A percentile compares a stretch with the other conserved stretches of the same genome.
These are phyloP conservation scores for Hansenula sp. DNA, from an alignment of 1,139 yeast species.

Conservation along the genomic window DNA sequence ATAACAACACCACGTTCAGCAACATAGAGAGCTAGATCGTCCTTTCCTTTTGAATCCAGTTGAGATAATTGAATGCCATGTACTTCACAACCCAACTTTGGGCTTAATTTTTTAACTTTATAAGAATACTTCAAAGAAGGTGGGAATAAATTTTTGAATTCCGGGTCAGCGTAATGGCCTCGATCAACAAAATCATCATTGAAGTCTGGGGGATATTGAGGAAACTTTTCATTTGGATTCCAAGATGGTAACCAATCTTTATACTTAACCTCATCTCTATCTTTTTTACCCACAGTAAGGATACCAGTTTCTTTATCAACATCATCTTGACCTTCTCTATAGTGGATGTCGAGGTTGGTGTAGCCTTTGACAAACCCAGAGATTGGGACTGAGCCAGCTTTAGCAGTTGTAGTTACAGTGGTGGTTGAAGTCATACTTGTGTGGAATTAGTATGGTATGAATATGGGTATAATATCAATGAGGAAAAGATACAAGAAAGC, in stretches of 20 bases:
- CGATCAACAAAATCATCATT: slow-evolving; percentile 42
- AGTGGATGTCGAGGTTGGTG: slow-evolving; percentile 22
- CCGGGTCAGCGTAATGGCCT: slow-evolving; percentile 53
- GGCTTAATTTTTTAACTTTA: slow-evolving; percentile 25
- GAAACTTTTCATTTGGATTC: slow-evolving; percentile 36
- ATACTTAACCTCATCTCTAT: slow-evolving; percentile 14
- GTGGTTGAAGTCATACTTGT: slow-evolving; percentile 11
- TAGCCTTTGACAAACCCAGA: slow-evolving; percentile 9
- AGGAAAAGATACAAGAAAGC: too few species aligned
- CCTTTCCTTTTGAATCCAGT: slow-evolving; percentile 47
- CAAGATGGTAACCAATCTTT: slow-evolving; percentile 46
- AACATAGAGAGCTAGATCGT: slow-evolving; percentile 61
- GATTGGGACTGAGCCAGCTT: slow-evolving; percentile 2
- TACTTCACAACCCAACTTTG: slow-evolving; percentile 65
- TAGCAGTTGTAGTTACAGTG: slow-evolving; percentile 8
- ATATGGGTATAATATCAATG: background rate
- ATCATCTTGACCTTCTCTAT: slow-evolving; percentile 18
- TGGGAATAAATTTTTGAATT: slow-evolving; percentile 47
- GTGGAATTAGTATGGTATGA: background rate
- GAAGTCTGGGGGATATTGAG: slow-evolving; percentile 40
- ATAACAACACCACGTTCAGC: slow-evolving; percentile 68
- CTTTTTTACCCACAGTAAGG: slow-evolving; percentile 16
- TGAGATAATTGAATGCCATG: slow-evolving; percentile 55
- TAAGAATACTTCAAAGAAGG: slow-evolving; percentile 10
- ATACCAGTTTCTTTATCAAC: slow-evolving; percentile 20